These are phyloP conservation scores for Gaultheria prostrata DNA, from an alignment of 148 eudicot genomes.

Conservation along the genomic window DNA sequence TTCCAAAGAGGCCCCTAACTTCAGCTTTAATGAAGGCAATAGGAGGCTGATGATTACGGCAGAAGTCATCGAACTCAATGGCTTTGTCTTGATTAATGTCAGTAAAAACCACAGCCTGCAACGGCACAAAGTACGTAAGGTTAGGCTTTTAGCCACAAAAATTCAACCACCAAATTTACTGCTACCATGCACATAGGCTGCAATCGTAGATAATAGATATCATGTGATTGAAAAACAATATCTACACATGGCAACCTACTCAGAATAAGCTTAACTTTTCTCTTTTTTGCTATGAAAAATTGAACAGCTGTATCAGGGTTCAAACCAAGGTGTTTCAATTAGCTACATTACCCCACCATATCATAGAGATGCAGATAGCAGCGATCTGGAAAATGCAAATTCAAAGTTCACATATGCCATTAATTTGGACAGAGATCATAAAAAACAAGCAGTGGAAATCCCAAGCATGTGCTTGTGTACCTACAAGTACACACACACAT, in stretches of 20 bases:
- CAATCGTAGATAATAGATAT: not conserved
- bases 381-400: not conserved
- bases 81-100: conserved; percentile 54
- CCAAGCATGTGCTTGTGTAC: no score
- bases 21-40: conserved; percentile 73
- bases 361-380: not conserved
- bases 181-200: not conserved
- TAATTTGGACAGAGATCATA: not conserved
- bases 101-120: conserved; percentile 70
- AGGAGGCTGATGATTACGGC: conserved; percentile 71
- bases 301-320: not conserved
- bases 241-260: not conserved
- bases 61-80: conserved; percentile 61
- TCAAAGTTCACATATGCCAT: not conserved
- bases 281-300: not conserved
- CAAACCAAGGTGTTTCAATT: not conserved
- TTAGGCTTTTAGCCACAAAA: not conserved
- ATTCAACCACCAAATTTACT: conserved; percentile 2
- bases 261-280: not conserved
- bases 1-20: conserved; percentile 73
- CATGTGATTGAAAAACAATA: not conserved
- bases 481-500: no score
- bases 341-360: not conserved
- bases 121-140: conserved; percentile 8
- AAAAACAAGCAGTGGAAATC: conserved; percentile 1